These are phyloP conservation scores for Raddia distichophylla DNA, from an alignment of 176 grass and related monocot genomes.

Conservation along the genomic window DNA sequence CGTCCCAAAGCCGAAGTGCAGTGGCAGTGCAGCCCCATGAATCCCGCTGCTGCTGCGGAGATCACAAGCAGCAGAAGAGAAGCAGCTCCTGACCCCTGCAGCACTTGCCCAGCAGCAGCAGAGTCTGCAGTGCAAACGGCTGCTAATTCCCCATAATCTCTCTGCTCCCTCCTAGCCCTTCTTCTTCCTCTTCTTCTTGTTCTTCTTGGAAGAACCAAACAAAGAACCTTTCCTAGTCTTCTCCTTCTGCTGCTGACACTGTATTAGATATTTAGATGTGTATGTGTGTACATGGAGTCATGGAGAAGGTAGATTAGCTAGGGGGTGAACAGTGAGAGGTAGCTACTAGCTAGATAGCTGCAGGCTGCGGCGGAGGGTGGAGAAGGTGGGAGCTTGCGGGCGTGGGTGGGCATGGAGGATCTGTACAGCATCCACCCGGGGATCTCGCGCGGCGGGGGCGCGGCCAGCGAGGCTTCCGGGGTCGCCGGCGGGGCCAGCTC, in stretches of 20 bases:
- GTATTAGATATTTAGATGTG: background rate
- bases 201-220: slow-evolving; percentile 21
- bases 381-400: background rate
- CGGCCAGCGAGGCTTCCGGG: slow-evolving; percentile 44
- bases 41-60: slow-evolving; percentile 32
- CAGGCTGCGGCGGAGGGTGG: background rate
- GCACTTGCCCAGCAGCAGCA: slow-evolving; percentile 20
- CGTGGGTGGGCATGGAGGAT: slow-evolving; percentile 68
- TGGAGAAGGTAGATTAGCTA: background rate
- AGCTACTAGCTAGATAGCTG: slow-evolving; percentile 9
- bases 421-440: slow-evolving; percentile 93
- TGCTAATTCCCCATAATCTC: slow-evolving; percentile 41
- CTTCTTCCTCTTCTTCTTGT: background rate
- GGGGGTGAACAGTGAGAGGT: background rate
- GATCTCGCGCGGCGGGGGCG: slow-evolving; percentile 51
- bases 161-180: background rate
- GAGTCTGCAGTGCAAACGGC: slow-evolving; percentile 55
- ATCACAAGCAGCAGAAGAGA: slow-evolving; percentile 12
- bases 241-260: background rate
- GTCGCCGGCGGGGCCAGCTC: slow-evolving; percentile 35
- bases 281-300: background rate
- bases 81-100: slow-evolving; percentile 16
- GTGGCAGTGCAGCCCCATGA: slow-evolving; percentile 4
- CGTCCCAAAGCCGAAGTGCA: slow-evolving; percentile 20
- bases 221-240: background rate